Conservation (phyloP, 257 asterid species). For the Knoxia roxburghii region DNA sequence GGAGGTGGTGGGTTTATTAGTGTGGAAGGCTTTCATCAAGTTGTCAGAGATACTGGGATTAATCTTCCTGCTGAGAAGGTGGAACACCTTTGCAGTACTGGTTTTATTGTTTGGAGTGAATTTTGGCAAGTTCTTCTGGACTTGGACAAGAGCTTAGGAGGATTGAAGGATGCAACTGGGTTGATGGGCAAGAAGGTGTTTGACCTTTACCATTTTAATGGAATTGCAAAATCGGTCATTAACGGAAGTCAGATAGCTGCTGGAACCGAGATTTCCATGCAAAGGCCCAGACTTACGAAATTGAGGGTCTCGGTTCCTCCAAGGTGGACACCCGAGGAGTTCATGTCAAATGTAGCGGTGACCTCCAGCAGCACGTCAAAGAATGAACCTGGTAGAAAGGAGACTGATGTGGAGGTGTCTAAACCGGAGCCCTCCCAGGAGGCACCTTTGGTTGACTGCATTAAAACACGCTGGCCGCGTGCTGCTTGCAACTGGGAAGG, state of each 20-base stretch:
- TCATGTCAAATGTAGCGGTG: slow-evolving; percentile 46
- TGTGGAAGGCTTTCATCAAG: slow-evolving; percentile 82
- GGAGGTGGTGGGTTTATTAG: slow-evolving; percentile 99
- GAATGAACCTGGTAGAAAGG: slow-evolving; percentile 30
- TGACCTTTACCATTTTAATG: slow-evolving; percentile 88
- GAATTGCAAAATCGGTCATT: slow-evolving; percentile 76
- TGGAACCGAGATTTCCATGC: slow-evolving; percentile 53
- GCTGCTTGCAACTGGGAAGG: slow-evolving; percentile 90
- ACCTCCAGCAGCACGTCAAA: slow-evolving; percentile 27
- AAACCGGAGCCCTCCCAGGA: slow-evolving; percentile 68
- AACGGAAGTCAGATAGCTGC: slow-evolving; percentile 39
- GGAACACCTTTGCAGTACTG: slow-evolving; percentile 60
- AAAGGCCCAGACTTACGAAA: slow-evolving; percentile 77
- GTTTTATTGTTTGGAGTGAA: slow-evolving; percentile 92
- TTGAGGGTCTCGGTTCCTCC: slow-evolving; percentile 92
- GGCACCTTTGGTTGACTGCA: slow-evolving; percentile 88
- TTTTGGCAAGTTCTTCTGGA: slow-evolving; percentile 86
- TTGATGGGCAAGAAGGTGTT: slow-evolving; percentile 78
- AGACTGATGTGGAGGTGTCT: slow-evolving; percentile 39
- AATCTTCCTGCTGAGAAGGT: slow-evolving; percentile 62
- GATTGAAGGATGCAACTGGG: slow-evolving; percentile 81
- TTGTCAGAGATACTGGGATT: slow-evolving; percentile 51
- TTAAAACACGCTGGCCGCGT: slow-evolving; percentile 88
- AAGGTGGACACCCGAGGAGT: slow-evolving; percentile 94
- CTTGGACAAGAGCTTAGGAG: slow-evolving; percentile 76